Base-by-base conservation (phyloP, 1,139 yeast genomes). In the Debaryomyces udenii region DNA sequence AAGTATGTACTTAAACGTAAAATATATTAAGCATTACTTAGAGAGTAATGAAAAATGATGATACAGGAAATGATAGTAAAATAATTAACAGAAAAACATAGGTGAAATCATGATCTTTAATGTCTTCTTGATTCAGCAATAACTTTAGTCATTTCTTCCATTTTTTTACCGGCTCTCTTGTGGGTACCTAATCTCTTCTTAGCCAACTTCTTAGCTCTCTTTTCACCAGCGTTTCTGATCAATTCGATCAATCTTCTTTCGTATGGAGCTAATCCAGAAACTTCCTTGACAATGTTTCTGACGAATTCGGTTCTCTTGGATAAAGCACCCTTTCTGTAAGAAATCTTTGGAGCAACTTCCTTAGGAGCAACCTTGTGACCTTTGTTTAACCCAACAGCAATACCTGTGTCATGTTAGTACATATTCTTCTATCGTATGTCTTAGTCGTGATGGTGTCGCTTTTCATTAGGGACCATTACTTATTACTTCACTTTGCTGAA, bases 181-280 rank as follows among this genome's bases (percentile, higher is more conserved):
- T 91, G 96, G 66, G 99, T 90, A 79, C 99, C 99, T 74, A 94
- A 89, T 93, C 96, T 93, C 96, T 89, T 93, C 94, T 94, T 94
- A 62, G 98, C 97, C 72, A 94, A 91, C 90, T 94, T 94, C 88
- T 94, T 89, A 64, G 99, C 99, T 83, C 99, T 94, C 96, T 94
- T 94, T 81, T 94, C 99, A 85, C 96, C 96, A 71, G 97, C 93
- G 82, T 94, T 94, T 85, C 99, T 93, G 86, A 94, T 83, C 80
- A 94, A 84, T 80, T 94, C 99, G 69, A 94, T 86, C 74, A 93
- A 85, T 82, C 99, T 91, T 83, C 97, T 91, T 82, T 94, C 99
- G 79, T 94, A 94, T 78, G 99, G 99, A 61, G 99, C 97, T 71
- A 91, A 85, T 72, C 99, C 99, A 60, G 96, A 81, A 67, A 94